phyloP scores from a whole-genome alignment of 164 flowering plant genomes.

The Tinospora cordifolia region DNA sequence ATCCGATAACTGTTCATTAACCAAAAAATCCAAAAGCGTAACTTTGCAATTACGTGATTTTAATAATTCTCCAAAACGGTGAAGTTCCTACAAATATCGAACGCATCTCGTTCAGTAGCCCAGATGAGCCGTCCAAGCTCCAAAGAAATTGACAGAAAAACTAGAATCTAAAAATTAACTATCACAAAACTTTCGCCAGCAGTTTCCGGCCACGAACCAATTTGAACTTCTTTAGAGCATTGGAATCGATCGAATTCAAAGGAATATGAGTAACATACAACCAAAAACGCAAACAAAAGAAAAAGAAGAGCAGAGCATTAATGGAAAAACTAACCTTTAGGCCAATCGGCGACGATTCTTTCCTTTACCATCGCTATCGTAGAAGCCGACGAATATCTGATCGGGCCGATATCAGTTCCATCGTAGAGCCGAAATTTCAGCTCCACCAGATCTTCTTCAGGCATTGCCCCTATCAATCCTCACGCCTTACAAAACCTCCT shows the following conservation, averaged over 20 bases:
- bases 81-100: too few relatives aligned
- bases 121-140: too few relatives aligned
- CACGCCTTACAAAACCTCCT: background rate
- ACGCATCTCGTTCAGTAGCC: too few relatives aligned
- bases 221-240: background rate
- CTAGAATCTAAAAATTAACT: too few relatives aligned
- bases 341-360: constrained; percentile 58
- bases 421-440: constrained; percentile 52
- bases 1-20: too few relatives aligned
- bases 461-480: constrained; percentile 27
- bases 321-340: constrained; percentile 34
- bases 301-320: background rate
- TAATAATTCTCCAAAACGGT: too few relatives aligned
- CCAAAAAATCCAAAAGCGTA: too few relatives aligned
- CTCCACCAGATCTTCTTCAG: constrained; percentile 57
- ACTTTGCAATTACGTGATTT: too few relatives aligned
- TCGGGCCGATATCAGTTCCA: constrained; percentile 63
- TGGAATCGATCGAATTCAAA: too few relatives aligned
- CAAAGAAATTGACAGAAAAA: too few relatives aligned
- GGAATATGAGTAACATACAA: background rate
- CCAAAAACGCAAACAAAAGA: background rate
- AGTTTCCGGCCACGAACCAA: background rate
- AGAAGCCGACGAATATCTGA: constrained; percentile 46
- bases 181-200: background rate
- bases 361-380: constrained; percentile 57